phyloP scores from a whole-genome alignment of 805 yeast genomes.

The Candida wancherniae region DNA sequence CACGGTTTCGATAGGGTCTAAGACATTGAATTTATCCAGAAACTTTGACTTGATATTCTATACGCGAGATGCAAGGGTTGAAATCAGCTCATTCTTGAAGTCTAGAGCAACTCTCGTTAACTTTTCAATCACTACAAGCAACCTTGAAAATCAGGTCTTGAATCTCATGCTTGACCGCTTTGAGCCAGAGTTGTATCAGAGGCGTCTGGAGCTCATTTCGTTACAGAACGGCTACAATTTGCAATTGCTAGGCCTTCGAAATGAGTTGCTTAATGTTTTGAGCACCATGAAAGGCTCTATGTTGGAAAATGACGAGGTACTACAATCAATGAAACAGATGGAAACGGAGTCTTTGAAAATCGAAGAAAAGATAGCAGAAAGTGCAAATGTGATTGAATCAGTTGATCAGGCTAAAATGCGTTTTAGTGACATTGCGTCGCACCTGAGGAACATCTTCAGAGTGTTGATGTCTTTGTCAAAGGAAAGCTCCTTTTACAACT shows the following conservation, averaged over 20 bases:
- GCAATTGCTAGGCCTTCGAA: slow-evolving; percentile 53
- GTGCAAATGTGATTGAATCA: slow-evolving; percentile 49
- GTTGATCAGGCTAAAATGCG: slow-evolving; percentile 45
- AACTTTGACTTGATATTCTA: slow-evolving; percentile 58
- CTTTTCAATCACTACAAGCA: slow-evolving; percentile 66
- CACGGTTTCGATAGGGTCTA: slow-evolving; percentile 55
- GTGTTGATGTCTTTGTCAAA: slow-evolving; percentile 35
- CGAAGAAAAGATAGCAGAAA: slow-evolving; percentile 48
- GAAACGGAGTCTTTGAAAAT: slow-evolving; percentile 59
- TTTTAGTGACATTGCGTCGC: slow-evolving; percentile 52
- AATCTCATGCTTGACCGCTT: slow-evolving; percentile 50
- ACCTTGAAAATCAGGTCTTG: slow-evolving; percentile 59
- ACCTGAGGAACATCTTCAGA: slow-evolving; percentile 47
- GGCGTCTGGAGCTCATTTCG: slow-evolving; percentile 49
- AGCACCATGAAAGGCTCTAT: slow-evolving; percentile 56
- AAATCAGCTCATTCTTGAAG: slow-evolving; percentile 50
- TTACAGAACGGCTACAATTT: slow-evolving; percentile 57
- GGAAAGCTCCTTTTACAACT: slow-evolving; percentile 53
- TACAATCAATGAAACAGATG: slow-evolving; percentile 56
- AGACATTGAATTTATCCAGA: slow-evolving; percentile 61
- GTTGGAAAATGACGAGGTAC: slow-evolving; percentile 60
- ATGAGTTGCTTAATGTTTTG: slow-evolving; percentile 51
- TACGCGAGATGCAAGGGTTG: slow-evolving; percentile 51
- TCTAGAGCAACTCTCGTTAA: slow-evolving; percentile 62
- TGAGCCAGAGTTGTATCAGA: slow-evolving; percentile 62